phyloP scores from a whole-genome alignment of 2,329 filamentous ascomycete species.

The Alternaria ethzedia region DNA sequence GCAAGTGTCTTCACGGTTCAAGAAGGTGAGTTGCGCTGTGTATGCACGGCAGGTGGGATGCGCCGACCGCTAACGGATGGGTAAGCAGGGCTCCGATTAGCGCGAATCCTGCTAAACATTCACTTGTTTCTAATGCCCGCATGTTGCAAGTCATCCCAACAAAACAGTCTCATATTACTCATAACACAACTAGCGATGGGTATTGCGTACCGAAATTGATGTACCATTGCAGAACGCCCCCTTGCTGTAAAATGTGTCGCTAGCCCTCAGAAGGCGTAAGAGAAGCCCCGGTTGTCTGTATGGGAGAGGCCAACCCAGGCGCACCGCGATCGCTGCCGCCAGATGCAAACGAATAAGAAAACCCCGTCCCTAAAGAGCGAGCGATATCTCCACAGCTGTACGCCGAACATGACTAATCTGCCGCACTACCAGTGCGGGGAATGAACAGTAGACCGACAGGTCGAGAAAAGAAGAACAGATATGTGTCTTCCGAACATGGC shows the following conservation, averaged over 20 bases:
- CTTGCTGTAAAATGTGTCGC: conserved; percentile 16
- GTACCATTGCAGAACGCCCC: conserved; percentile 9
- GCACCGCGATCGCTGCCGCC: conserved; percentile 18
- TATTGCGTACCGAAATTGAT: conserved; percentile 8
- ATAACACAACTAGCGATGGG: neutral
- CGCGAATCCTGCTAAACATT: conserved; percentile 1
- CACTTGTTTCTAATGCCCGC: neutral
- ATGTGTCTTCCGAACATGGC: conserved; percentile 9
- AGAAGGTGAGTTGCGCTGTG: conserved; percentile 11
- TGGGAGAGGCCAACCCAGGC: conserved; percentile 14
- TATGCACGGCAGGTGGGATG: conserved; percentile 18
- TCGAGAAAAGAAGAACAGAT: conserved; percentile 7
- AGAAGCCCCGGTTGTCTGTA: conserved; percentile 12
- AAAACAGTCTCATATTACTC: neutral
- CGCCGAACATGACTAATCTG: conserved; percentile 20
- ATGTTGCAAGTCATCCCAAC: neutral
- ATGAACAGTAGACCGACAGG: neutral
- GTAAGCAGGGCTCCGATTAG: conserved; percentile 9
- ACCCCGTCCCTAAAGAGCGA: conserved; percentile 24
- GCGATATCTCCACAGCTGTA: conserved; percentile 28
- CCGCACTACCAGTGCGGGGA: conserved; percentile 6
- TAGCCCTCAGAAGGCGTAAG: conserved; percentile 1
- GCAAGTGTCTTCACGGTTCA: conserved; percentile 4
- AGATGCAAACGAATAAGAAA: conserved; percentile 19
- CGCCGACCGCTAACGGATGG: conserved; percentile 21